phyloP scores from a whole-genome alignment of 768 basidiomycete genomes.

The Tricholoma furcatifolium region DNA sequence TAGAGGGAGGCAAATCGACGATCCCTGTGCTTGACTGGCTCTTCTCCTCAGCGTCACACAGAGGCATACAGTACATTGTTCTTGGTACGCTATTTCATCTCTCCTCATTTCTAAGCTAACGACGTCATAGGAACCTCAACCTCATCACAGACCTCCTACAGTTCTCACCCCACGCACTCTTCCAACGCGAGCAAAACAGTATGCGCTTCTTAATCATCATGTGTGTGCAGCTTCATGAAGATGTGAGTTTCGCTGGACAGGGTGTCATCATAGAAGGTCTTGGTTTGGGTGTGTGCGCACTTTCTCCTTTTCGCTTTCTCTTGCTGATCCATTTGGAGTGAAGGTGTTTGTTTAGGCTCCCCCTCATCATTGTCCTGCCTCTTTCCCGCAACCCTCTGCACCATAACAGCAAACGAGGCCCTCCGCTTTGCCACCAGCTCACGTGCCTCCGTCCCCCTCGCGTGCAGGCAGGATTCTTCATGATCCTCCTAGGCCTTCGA shows the following conservation, averaged over 20 bases:
- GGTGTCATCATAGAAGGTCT: constrained; percentile 88
- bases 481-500: no score
- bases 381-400: no score
- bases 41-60: constrained; percentile 63
- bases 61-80: constrained; percentile 69
- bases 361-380: no score
- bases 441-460: no score
- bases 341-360: no score
- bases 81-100: constrained; percentile 34
- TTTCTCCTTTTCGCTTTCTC: background rate
- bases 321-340: background rate
- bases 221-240: constrained; percentile 90
- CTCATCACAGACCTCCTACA: constrained; percentile 76
- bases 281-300: constrained; percentile 61
- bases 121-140: constrained; percentile 61
- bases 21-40: constrained; percentile 80
- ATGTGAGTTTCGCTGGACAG: constrained; percentile 89
- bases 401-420: no score
- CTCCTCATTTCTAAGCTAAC: background rate
- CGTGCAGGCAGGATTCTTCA: no score
- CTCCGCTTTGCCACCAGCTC: no score
- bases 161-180: constrained; percentile 65
- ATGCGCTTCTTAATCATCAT: constrained; percentile 78
- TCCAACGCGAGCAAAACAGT: constrained; percentile 89
- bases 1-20: constrained; percentile 95